phyloP scores from a whole-genome alignment of 768 basidiomycete species.

The Phlebiopsis flavidoalba region DNA sequence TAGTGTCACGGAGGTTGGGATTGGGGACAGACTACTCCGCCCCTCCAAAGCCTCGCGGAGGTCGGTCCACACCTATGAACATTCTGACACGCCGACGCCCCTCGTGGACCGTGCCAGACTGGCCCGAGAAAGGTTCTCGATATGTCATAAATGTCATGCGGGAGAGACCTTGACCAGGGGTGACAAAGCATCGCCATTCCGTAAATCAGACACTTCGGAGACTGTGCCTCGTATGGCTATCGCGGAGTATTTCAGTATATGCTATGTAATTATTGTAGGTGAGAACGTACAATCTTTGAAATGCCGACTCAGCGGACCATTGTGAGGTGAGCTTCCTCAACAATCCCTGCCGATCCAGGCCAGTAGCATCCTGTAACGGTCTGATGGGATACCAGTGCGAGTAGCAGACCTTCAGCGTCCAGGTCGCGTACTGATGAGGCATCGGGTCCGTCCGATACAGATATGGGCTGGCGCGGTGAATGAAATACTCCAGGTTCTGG shows the following conservation, averaged over 20 bases:
- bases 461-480: slow-evolving; percentile 37
- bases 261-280: background rate
- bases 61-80: too few species aligned
- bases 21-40: slow-evolving; percentile 79
- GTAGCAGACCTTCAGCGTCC: slow-evolving; percentile 49
- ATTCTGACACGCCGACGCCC: slow-evolving; percentile 87
- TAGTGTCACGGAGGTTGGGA: slow-evolving; percentile 51
- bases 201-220: slow-evolving; percentile 47
- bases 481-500: slow-evolving; percentile 38
- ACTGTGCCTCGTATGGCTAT: slow-evolving; percentile 53
- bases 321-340: slow-evolving; percentile 45
- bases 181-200: slow-evolving; percentile 59
- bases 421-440: slow-evolving; percentile 37
- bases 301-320: slow-evolving; percentile 75
- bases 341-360: slow-evolving; percentile 54
- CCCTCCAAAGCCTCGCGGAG: slow-evolving; percentile 87
- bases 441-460: slow-evolving; percentile 23
- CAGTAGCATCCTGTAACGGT: slow-evolving; percentile 60
- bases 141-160: slow-evolving; percentile 85
- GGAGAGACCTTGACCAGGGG: slow-evolving; percentile 79
- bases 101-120: slow-evolving; percentile 75
- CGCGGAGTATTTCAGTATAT: background rate
- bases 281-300: slow-evolving; percentile 67
- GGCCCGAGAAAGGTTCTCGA: slow-evolving; percentile 85
- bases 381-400: slow-evolving; percentile 45